Base-by-base conservation (phyloP, 1,139 yeast species). In the Candida frijolesensis region DNA sequence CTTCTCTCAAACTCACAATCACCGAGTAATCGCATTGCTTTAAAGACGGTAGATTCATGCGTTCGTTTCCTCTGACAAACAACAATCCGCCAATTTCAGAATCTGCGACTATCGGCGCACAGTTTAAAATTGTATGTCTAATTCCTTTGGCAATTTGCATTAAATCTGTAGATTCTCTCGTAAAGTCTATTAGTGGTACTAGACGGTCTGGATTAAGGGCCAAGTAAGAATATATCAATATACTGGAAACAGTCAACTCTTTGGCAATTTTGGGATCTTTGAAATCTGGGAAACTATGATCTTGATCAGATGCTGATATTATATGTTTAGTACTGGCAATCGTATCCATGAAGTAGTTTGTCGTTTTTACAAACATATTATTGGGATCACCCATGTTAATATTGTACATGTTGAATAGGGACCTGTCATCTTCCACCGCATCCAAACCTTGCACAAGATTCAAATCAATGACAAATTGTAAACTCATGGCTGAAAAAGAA, bases 131-230 rank as follows among this genome's bases (percentile, higher is more conserved):
- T 2, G 57, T 48, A 19, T 42, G 37, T 44, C 57, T 51, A 40
- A 66, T 58, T 1, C 69, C 67, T 16, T 46, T 52, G 18, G 64
- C 49, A 7, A 66, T 49, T 1, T 65, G 59, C 1, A 70, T 42
- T 19, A 59, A 56, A 48, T 66, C 70, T 1, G 63, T 45, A 19
- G 51, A 27, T n/a, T 54, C 58, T 25, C 30, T 15, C 47, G 51
- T 56, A 48, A 61, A 65, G 15, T 57, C 55, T 0, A 72, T 58
- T 29, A 72, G 53, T 1, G 74, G 73, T 12, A 66, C 52, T n/a
- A 68, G 49, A 40, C 56, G 57, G 51, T 63, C 64, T 1, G 75
- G 73, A 52, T 71, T 74, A 3, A 71, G 51, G 2, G 70, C 68
- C 14, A 72, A 52, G 46, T 61, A 70, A 1, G 70, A 57, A 52